phyloP scores from a whole-genome alignment of 1,284 basidiomycete species.

The Mrakiaceae sp. region DNA sequence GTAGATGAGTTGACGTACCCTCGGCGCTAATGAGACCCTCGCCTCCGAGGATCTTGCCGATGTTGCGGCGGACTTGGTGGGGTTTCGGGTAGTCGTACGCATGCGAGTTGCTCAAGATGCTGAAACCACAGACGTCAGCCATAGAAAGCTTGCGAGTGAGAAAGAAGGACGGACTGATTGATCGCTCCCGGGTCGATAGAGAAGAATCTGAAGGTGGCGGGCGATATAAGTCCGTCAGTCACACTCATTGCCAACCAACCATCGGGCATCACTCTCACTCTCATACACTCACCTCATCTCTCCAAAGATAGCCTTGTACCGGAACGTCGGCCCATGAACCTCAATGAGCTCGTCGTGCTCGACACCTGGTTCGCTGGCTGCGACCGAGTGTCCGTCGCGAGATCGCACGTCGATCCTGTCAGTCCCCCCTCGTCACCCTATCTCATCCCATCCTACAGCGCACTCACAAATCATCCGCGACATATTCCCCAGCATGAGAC shows the following conservation, averaged over 20 bases:
- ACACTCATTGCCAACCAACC: too few species aligned
- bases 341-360: not conserved
- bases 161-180: not conserved
- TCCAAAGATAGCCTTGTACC: not conserved
- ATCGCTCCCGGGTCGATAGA: not conserved
- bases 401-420: too few species aligned
- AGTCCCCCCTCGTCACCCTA: too few species aligned
- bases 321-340: not conserved
- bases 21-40: conserved; percentile 3
- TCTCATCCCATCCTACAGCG: too few species aligned
- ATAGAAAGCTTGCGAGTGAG: not conserved
- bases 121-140: not conserved
- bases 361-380: not conserved
- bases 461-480: too few species aligned
- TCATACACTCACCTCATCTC: not conserved
- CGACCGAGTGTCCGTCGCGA: too few species aligned
- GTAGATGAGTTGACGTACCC: not conserved
- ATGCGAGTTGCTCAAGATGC: not conserved
- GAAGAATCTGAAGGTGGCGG: not conserved
- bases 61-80: not conserved
- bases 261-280: too few species aligned
- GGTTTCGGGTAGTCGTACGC: conserved; percentile 13
- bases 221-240: too few species aligned
- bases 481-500: too few species aligned
- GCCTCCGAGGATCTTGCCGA: conserved; percentile 7